Percentiles rank a stretch among this genome's conserved stretches.
These are phyloP conservation scores for Hanseniaspora taiwanica DNA, from an alignment of 805 yeast genomes.

Conservation along the genomic window DNA sequence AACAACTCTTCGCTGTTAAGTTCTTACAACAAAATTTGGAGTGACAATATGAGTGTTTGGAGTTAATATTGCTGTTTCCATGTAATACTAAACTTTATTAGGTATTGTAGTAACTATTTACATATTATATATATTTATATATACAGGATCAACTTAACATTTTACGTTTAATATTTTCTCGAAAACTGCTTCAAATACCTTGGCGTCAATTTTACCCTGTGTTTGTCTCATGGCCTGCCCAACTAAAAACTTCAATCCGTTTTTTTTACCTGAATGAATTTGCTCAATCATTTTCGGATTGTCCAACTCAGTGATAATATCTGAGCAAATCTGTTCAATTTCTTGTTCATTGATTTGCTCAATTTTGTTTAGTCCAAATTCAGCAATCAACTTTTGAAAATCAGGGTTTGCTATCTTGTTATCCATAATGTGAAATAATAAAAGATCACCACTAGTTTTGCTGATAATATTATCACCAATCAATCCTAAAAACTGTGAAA, in stretches of 20 bases:
- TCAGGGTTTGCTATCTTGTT: conserved; percentile 27
- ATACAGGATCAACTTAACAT: not conserved
- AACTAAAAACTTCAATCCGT: conserved; percentile 60
- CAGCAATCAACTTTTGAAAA: conserved; percentile 35
- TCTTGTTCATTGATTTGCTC: conserved; percentile 22
- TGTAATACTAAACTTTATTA: not conserved
- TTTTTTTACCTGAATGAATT: conserved; percentile 41
- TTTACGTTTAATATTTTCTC: conserved; percentile 15
- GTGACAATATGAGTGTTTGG: conserved; percentile 28
- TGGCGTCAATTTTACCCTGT: conserved; percentile 41
- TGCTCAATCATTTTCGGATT: conserved; percentile 43
- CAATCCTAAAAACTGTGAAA: conserved; percentile 43
- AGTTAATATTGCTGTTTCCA: conserved; percentile 11
- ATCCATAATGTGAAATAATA: conserved; percentile 49
- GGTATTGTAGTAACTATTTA: not conserved
- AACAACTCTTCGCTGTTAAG: not conserved
- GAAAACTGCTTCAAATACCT: conserved; percentile 24
- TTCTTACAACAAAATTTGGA: conserved; percentile 15
- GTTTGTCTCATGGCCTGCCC: conserved; percentile 77
- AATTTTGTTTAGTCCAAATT: conserved; percentile 33
- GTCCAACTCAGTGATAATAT: conserved; percentile 27
- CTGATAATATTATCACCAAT: conserved; percentile 40
- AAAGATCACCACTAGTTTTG: conserved; percentile 49
- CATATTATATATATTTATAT: not conserved
- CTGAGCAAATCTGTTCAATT: conserved; percentile 30